Evolutionary conservation across 225 moss, liverwort and hornwort genomes (phyloP), one percentile per base, ranked within the genome.

Genomic region (Anthoceros angustus): DNA sequence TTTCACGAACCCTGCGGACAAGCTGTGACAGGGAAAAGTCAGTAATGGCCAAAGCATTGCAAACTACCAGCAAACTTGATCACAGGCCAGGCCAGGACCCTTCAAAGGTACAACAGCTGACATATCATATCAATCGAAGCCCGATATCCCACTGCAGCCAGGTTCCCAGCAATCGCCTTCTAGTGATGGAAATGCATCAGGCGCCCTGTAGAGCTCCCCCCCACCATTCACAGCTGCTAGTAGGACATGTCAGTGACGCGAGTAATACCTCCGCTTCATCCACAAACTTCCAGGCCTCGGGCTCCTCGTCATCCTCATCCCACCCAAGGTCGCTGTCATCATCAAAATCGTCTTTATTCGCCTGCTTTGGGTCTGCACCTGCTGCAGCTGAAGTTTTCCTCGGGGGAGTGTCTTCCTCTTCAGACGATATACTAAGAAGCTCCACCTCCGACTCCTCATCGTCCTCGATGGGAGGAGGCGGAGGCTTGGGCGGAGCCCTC

Each of bases 371-470:
- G 72, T 77, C 62, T 67, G 62, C 64, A 23, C 63, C 70, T 25
- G 42, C 66, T 68, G 66, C 75, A 42, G 55, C 76, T 72, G 70
- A 76, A 63, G 65, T 81, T 61, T 64, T 81, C 32, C 74, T 75
- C 65, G 79, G 85, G 50, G 78, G 71, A 68, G 68, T 80, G 68
- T 83, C 83, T 46, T 95, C 95, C 55, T 95, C 95, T 63, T 88
- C 95, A 14, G 95, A 95, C n/a, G 95, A 95, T 55, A 95, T 87
- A 74, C 95, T 95, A 67, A 95, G 78, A 60, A 95, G 76, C 72
- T 95, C 94, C 18, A 95, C 91, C 10, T 95, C 95, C 49, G 90
- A 90, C 67, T 98, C 95, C 68, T 98, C 95, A 25, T 95, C 90
- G 40, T 98, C 92, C 55, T 87, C 91, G 64, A 89, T 75, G 63